Evolutionary conservation across 2,329 filamentous ascomycete genomes (phyloP), one percentile per base, ranked within the genome.

Genomic region (Neoascochyta sp.): DNA sequence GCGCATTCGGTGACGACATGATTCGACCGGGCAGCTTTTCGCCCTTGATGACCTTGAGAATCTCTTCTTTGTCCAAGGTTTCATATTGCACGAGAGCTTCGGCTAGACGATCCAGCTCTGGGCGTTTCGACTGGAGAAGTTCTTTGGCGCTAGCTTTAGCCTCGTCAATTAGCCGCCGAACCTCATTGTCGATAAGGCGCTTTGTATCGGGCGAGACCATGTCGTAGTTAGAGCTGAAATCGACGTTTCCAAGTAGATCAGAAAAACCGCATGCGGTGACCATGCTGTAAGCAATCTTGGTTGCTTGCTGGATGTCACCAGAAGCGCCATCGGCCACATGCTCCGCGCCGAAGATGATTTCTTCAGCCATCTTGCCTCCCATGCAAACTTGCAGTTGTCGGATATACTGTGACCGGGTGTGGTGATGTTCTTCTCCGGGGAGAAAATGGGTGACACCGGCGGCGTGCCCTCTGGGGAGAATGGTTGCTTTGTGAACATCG

Each of bases 401-500:
- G 46, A 89, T 70, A 50, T 88, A 88, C 57, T 98, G 86, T 32
- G 79, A 78, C 50, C 88, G 87, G n/a, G 84, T 84, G 63, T 80
- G 80, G 26, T 61, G 57, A 9, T 86, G 92, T 54, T 95, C 88
- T 63, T 89, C 88, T 67, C 95, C 89, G 73, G 89, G 89, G 14
- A 98, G 73, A 62, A 83, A 83, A 43, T 85, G 84, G 0, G 92
- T 98, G 43, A 95, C 78, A 39, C 92, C 92, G 6, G 96, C 74
- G 14, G 85, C 78, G 52, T 81, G 80, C 8, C 92, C 92, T 52
- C 93, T 83, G 30, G 92, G 89, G 52, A 98, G 83, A 50, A 98
- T 93, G 1, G 92, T 98, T 27, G 95, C 89, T 68, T 98, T 98
- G 75, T 98, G 95, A 2, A 98, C 74, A 17, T 83, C 84, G 42